phyloP scores from a whole-genome alignment of 805 yeast genomes.

The Lipomyces spencermartinsiae region DNA sequence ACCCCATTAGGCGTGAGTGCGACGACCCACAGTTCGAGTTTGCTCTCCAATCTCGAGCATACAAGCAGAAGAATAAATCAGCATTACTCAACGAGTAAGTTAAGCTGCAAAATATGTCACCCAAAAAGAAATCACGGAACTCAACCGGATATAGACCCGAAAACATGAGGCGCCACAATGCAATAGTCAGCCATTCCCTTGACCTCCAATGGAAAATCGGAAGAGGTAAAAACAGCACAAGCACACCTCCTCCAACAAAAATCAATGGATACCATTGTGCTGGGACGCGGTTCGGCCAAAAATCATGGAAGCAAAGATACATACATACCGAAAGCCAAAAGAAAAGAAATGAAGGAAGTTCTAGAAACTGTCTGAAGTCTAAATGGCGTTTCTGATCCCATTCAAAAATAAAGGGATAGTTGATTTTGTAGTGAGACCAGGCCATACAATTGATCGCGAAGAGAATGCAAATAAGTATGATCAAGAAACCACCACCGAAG shows the following conservation, averaged over 20 bases:
- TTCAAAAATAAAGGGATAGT: slow-evolving; percentile 91
- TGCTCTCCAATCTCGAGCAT: slow-evolving; percentile 67
- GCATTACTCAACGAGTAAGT: slow-evolving; percentile 87
- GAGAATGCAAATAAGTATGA: slow-evolving; percentile 63
- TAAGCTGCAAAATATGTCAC: slow-evolving; percentile 87
- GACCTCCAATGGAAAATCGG: slow-evolving; percentile 63
- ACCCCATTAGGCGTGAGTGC: slow-evolving; percentile 78
- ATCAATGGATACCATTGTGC: slow-evolving; percentile 83
- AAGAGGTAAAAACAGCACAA: slow-evolving; percentile 66
- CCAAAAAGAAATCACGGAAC: slow-evolving; percentile 90
- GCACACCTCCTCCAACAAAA: slow-evolving; percentile 61
- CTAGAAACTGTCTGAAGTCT: slow-evolving; percentile 67
- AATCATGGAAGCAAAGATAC: slow-evolving; percentile 78
- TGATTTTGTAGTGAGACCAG: slow-evolving; percentile 78
- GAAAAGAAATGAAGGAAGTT: slow-evolving; percentile 66
- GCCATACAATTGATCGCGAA: slow-evolving; percentile 73
- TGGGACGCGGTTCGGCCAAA: slow-evolving; percentile 65
- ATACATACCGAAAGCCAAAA: slow-evolving; percentile 64
- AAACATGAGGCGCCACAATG: slow-evolving; percentile 71
- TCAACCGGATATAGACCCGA: slow-evolving; percentile 95
- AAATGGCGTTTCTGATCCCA: slow-evolving; percentile 72
- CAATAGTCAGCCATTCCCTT: slow-evolving; percentile 76
- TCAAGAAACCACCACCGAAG: slow-evolving; percentile 88
- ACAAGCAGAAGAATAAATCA: slow-evolving; percentile 84
- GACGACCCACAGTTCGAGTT: slow-evolving; percentile 72